Percentiles rank a stretch among this genome's conserved stretches.
Evolutionary conservation across 1,284 basidiomycete genomes (phyloP).

Genomic region (Ceratobasidium sp.): DNA sequence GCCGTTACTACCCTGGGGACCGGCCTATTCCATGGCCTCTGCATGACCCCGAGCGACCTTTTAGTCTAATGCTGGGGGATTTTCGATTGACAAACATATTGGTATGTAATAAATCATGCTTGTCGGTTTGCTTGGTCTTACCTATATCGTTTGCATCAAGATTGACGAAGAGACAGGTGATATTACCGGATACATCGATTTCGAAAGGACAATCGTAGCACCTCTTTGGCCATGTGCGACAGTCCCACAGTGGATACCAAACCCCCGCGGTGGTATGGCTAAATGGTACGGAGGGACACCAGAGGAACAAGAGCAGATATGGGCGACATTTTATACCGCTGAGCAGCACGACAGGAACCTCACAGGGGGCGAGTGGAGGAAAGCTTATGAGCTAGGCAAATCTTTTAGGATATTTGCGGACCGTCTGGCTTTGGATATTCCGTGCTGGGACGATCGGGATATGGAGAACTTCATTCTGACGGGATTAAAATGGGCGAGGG

Average conservation of each 20-base stretch:
- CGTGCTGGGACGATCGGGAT: not conserved
- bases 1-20: too few relatives aligned
- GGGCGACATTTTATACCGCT: not conserved
- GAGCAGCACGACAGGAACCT: not conserved
- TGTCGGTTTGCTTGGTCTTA: too few relatives aligned
- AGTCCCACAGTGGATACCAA: slow-evolving; percentile 36
- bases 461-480: not conserved
- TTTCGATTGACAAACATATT: too few relatives aligned
- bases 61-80: too few relatives aligned
- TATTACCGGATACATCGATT: slow-evolving; percentile 44
- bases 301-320: not conserved
- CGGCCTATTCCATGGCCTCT: too few relatives aligned
- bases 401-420: not conserved
- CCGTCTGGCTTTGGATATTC: not conserved
- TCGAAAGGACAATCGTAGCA: slow-evolving; percentile 43
- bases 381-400: not conserved
- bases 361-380: not conserved
- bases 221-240: slow-evolving; percentile 44
- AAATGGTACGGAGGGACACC: not conserved
- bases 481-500: too few relatives aligned
- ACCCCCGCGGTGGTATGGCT: not conserved
- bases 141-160: too few relatives aligned
- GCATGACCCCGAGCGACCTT: too few relatives aligned
- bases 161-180: slow-evolving; percentile 32
- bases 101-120: too few relatives aligned